Conservation (phyloP, 257 asterid genomes). For the Agastache rugosa region DNA sequence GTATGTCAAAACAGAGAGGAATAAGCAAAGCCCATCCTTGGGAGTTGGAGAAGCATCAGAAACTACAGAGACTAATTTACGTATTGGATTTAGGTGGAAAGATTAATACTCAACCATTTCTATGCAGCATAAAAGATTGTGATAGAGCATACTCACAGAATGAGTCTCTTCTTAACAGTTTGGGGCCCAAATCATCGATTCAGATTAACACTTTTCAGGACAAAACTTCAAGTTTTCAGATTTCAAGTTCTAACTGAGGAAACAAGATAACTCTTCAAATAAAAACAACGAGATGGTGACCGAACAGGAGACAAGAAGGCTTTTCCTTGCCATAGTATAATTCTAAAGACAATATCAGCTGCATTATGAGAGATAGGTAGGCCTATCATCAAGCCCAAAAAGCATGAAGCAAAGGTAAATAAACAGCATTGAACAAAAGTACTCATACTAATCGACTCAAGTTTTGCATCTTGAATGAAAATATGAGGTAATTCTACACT, state of each 20-base stretch:
- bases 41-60: slow-evolving; percentile 13
- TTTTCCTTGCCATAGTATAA: background rate
- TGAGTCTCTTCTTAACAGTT: background rate
- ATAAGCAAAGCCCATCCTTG: background rate
- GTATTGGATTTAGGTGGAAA: background rate
- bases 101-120: background rate
- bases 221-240: slow-evolving; percentile 1
- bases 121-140: background rate
- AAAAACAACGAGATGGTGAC: background rate
- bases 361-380: background rate
- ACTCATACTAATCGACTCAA: background rate
- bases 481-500: background rate
- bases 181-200: background rate
- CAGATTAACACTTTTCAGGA: background rate
- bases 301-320: background rate
- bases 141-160: background rate
- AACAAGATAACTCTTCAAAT: background rate
- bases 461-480: background rate
- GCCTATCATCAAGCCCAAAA: background rate
- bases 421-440: no score
- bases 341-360: background rate
- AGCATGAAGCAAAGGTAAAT: background rate
- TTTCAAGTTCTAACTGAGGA: background rate
- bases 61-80: background rate
- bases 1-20: background rate